Base-by-base conservation (phyloP, 306 rosid species). In the Prosopis cineraria region DNA sequence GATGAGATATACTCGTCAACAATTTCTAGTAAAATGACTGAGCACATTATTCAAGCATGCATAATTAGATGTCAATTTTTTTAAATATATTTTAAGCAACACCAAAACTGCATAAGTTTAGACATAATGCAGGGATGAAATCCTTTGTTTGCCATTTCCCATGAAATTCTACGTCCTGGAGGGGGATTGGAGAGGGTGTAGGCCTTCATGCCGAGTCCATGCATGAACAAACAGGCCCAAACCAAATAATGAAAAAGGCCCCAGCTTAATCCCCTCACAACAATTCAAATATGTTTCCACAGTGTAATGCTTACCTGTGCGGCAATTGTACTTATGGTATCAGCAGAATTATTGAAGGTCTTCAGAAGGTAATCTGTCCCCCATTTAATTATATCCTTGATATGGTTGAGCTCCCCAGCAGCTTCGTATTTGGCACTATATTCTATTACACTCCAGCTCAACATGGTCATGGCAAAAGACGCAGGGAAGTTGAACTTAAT, bases 381-480 rank as follows among this genome's bases (percentile, higher is more conserved):
- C 95, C 95, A 92, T 81, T 92, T 92, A 16, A 92, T 92, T 10
- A 92, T 74, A 1, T 92, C 97, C 78, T 90, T 92, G 1, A 84
- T 87, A 68, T 92, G 95, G 48, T 73, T 75, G 16, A 92, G 93
- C 36, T 90, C 91, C 19, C 93, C 93, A 6, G 95, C 89, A 39
- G 95, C 97, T 82, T 92, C 91, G 24, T 92, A 92, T 68, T 90
- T 92, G 14, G 87, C 87, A 22, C 93, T 92, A 85, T 92, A 92
- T 75, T 92, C 97, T 6, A 92, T 87, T 3, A 92, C 97, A 22
- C 95, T 92, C 97, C 97, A 92, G 70, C 97, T 92, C 68, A 92
- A 75, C 95, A 92, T 82, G 72, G 97, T 92, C 85, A 92, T 81
- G 58, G 97, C 69, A 64, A 90, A 92, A 0, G 97, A 85, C 77